Conservation (phyloP, 495 filamentous ascomycete genomes). For the Physcia stellaris region DNA sequence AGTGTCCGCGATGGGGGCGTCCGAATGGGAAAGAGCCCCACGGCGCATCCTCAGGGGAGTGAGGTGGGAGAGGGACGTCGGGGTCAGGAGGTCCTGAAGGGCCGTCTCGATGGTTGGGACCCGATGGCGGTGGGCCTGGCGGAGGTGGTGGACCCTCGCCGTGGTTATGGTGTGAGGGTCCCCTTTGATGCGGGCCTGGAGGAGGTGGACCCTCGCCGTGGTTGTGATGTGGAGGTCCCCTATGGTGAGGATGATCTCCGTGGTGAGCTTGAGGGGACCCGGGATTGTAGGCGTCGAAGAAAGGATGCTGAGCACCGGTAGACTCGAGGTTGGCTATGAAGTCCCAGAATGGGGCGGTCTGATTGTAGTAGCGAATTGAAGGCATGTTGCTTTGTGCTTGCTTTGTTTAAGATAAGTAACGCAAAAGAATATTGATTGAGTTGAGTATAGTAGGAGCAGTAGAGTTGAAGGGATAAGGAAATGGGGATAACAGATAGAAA, state of each 20-base stretch:
- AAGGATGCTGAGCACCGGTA: slow-evolving; percentile 20
- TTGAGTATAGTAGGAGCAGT: background rate
- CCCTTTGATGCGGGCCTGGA: background rate
- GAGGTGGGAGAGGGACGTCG: slow-evolving; percentile 13
- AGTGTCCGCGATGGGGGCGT: slow-evolving; percentile 7
- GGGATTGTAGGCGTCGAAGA: slow-evolving; percentile 21
- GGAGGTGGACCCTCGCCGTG: slow-evolving; percentile 5
- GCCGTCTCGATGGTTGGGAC: background rate
- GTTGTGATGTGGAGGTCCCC: slow-evolving; percentile 1
- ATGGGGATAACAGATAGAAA: background rate
- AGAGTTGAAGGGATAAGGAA: background rate
- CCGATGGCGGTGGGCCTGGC: background rate
- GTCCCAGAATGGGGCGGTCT: slow-evolving; percentile 25
- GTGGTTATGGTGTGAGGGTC: background rate
- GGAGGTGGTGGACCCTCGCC: slow-evolving; percentile 7
- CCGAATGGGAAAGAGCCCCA: slow-evolving; percentile 15
- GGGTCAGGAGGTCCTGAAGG: slow-evolving; percentile 10
- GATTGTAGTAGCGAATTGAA: slow-evolving; percentile 26
- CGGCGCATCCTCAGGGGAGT: slow-evolving; percentile 10
- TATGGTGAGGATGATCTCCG: background rate
- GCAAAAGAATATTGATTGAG: background rate
- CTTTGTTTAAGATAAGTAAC: background rate
- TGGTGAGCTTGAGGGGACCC: slow-evolving; percentile 9
- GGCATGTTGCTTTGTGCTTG: slow-evolving; percentile 17
- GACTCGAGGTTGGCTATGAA: slow-evolving; percentile 20